These are phyloP conservation scores for Nakaseomyces sp. DNA, from an alignment of 1,139 yeast genomes.

Conservation along the genomic window DNA sequence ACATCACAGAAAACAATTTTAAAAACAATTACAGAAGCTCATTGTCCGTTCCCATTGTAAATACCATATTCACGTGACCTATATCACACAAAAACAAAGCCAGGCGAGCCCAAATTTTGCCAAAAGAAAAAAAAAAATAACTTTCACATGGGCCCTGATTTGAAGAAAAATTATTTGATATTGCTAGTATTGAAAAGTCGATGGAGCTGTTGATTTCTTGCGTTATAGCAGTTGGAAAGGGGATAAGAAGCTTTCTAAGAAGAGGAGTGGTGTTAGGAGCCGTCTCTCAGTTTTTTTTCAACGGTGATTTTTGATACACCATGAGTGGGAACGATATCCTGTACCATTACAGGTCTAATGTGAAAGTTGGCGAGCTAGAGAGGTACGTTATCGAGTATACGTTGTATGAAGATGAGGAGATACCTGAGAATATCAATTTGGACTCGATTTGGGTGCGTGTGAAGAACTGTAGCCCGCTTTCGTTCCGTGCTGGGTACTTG, in stretches of 20 bases:
- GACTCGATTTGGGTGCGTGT: conserved; percentile 54
- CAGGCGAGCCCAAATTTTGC: too few relatives aligned
- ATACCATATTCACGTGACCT: background rate
- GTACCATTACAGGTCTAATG: conserved; percentile 34
- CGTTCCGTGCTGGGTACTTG: conserved; percentile 76
- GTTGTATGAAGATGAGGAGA: conserved; percentile 30
- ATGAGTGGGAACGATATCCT: conserved; percentile 20
- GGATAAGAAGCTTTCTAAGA: too few relatives aligned
- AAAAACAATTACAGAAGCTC: too few relatives aligned
- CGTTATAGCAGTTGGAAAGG: too few relatives aligned
- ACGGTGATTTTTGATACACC: background rate
- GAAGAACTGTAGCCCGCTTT: conserved; percentile 61
- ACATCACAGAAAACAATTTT: too few relatives aligned
- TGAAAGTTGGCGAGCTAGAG: conserved; percentile 49
- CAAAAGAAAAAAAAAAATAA: background rate
- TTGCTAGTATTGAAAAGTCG: too few relatives aligned
- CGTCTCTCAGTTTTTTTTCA: too few relatives aligned
- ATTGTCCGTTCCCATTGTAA: too few relatives aligned
- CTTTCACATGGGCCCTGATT: background rate
- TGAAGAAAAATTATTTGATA: too few relatives aligned
- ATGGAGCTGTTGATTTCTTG: background rate
- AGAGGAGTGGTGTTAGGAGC: too few relatives aligned
- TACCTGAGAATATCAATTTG: conserved; percentile 16
- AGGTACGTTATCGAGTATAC: conserved; percentile 40
- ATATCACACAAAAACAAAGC: background rate